Percentiles rank a stretch among this genome's conserved stretches.
Conservation (phyloP, 208 protist species). For the Leishmania braziliensis region DNA sequence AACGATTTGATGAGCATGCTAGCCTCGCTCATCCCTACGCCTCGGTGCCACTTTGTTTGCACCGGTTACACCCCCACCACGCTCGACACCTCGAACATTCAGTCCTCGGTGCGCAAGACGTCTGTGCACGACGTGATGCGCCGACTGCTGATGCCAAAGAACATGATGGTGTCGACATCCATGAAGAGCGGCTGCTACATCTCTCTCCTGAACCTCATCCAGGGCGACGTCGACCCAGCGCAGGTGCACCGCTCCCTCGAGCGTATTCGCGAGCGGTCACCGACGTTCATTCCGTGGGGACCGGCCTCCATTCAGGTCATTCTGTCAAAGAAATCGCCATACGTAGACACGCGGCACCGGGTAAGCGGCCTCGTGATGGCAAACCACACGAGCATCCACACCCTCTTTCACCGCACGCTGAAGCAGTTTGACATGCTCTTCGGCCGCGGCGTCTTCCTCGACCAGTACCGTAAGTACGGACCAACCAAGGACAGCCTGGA, state of each 20-base stretch:
- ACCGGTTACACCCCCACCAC: conserved; percentile 99
- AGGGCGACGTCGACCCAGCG: conserved; percentile 98
- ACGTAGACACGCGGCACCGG: conserved; percentile 95
- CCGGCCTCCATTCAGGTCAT: conserved; percentile 96
- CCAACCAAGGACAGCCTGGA: conserved; percentile 94
- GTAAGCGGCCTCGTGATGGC: conserved; percentile 99
- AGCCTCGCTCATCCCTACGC: conserved; percentile 99
- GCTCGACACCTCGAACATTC: conserved; percentile 87
- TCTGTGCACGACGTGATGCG: conserved; percentile 99
- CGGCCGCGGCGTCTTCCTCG: conserved; percentile 93
- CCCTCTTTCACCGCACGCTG: conserved; percentile 93
- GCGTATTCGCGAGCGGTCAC: conserved; percentile 97
- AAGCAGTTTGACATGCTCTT: conserved; percentile 95
- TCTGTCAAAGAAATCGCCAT: conserved; percentile 96
- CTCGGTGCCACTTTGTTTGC: conserved; percentile 99
- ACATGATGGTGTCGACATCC: conserved; percentile 96
- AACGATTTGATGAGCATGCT: conserved; percentile 98
- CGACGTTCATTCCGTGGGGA: conserved; percentile 99
- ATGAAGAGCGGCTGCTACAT: conserved; percentile 98
- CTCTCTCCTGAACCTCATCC: conserved; percentile 99
- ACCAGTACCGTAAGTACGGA: conserved; percentile 93
- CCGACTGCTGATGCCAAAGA: conserved; percentile 98
- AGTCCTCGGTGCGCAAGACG: conserved; percentile 97
- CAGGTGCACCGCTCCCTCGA: conserved; percentile 99
- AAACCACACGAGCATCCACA: conserved; percentile 98